Conservation (phyloP, 306 rosid species). For the Glycine tomentella region DNA sequence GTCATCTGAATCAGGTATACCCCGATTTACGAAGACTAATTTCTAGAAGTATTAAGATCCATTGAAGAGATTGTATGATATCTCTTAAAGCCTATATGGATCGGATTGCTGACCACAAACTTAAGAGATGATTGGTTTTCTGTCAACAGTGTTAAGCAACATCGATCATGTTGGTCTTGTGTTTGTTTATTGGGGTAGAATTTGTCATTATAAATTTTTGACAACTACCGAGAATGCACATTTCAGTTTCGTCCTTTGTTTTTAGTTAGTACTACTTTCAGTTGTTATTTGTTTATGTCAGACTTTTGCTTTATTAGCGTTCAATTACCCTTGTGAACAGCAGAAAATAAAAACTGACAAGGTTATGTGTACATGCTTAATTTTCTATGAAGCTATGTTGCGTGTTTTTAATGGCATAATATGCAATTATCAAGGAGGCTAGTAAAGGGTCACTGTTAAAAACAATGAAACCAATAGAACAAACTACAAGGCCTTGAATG, state of each 20-base stretch:
- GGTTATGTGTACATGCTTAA: slow-evolving; percentile 29
- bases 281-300: slow-evolving; percentile 29
- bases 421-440: slow-evolving; percentile 32
- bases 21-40: not conserved
- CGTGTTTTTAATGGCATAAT: slow-evolving; percentile 1
- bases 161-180: not conserved
- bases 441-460: slow-evolving; percentile 1
- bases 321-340: slow-evolving; percentile 45
- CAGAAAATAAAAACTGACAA: slow-evolving; percentile 44
- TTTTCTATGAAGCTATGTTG: not conserved
- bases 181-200: slow-evolving; percentile 9
- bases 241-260: slow-evolving; percentile 43
- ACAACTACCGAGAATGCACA: slow-evolving; percentile 34
- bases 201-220: slow-evolving; percentile 44
- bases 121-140: not conserved
- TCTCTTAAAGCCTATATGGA: not conserved
- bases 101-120: not conserved
- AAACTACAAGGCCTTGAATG: not conserved
- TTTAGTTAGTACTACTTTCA: slow-evolving; percentile 37
- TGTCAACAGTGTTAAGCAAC: not conserved
- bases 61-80: not conserved
- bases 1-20: not conserved
- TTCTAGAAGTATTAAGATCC: not conserved
- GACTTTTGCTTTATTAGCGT: slow-evolving; percentile 31
- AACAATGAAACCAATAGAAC: slow-evolving; percentile 27